Base-by-base conservation (phyloP, 1,284 basidiomycete species). In the Ganoderma lucidum region DNA sequence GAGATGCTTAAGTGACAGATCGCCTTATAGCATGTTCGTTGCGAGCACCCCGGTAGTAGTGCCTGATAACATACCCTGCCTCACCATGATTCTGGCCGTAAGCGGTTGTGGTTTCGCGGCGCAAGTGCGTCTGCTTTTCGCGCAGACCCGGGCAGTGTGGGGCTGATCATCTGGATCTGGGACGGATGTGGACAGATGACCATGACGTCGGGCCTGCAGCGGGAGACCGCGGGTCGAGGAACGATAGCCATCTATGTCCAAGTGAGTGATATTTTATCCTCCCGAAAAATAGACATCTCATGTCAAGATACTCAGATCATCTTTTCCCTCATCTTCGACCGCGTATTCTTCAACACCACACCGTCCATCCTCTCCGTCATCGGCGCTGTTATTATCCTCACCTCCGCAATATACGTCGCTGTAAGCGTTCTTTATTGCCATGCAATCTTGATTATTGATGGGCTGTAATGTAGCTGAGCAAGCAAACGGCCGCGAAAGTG, bases 161-260 rank as follows among this genome's bases (percentile, higher is more conserved):
- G 10, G 19, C 58, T 58, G 15, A 53, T 62, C 23, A 12, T 15
- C 15, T 30, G 6, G 5, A 12, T 15, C 15, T 30, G 6, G 5
- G 48, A 12, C 48, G 30, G 17, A 35, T 55, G 14, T 37, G 17
- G 53, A 12, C 51, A 88, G 85, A 74, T 85, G 9, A 81, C 90
- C 1, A 76, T 91, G 59, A 89, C 88, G 0, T 84, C 89, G 80
- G 90, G 90, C 0, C 80, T 92, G 9, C 89, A 90, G 74, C 83
- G 86, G 10, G 90, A 92, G 76, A 87, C 88, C 0, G 90, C 87
- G 0, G 85, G 88, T 3, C 80, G 90, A 51, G 90, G 86, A 0
- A 82, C 86, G 0, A 83, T 91, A 78, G 89, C 86, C 0, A 77
- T 91, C 0, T 92, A 92, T 74, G 84, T 87, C 10, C 87, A 89